A percentile compares a stretch with the other conserved stretches of the same genome.
These are phyloP conservation scores for Diversispora eburnea DNA, from an alignment of 192 early-diverging fungal species.

Conservation along the genomic window DNA sequence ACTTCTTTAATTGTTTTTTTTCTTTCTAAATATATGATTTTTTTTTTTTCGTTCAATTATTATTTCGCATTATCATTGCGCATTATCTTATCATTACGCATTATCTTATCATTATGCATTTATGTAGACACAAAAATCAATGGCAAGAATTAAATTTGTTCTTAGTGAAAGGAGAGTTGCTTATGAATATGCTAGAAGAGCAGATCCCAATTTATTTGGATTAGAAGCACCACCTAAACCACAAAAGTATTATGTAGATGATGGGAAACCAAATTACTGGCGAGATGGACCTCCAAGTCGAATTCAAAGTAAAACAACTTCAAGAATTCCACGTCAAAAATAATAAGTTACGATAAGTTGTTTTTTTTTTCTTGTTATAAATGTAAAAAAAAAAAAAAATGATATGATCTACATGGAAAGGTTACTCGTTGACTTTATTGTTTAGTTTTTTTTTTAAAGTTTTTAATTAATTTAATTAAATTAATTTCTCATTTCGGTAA, in stretches of 20 bases:
- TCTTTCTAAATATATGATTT: not conserved
- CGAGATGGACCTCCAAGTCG: too few species aligned
- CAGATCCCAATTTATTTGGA: slow-evolving; percentile 12
- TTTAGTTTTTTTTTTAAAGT: too few species aligned
- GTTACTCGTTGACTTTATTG: too few species aligned
- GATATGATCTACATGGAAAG: too few species aligned
- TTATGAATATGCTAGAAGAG: slow-evolving; percentile 55
- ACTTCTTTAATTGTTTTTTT: too few species aligned
- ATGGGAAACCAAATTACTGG: not conserved
- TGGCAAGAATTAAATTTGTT: slow-evolving; percentile 80
- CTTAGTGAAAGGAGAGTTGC: slow-evolving; percentile 67
- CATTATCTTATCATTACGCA: slow-evolving; percentile 8
- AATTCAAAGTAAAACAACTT: too few species aligned
- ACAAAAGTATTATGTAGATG: not conserved
- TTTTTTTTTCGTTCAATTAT: not conserved
- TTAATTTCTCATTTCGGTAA: too few species aligned
- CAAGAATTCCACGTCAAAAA: too few species aligned
- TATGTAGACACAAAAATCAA: slow-evolving; percentile 70
- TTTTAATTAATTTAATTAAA: too few species aligned
- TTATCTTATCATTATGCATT: not conserved
- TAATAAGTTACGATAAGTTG: too few species aligned
- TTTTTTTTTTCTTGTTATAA: too few species aligned
- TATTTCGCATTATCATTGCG: not conserved
- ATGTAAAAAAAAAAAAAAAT: too few species aligned
- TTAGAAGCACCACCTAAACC: slow-evolving; percentile 6